Evolutionary conservation across 2,329 filamentous ascomycete genomes (phyloP).

Genomic region (Colletotrichum sansevieriae): DNA sequence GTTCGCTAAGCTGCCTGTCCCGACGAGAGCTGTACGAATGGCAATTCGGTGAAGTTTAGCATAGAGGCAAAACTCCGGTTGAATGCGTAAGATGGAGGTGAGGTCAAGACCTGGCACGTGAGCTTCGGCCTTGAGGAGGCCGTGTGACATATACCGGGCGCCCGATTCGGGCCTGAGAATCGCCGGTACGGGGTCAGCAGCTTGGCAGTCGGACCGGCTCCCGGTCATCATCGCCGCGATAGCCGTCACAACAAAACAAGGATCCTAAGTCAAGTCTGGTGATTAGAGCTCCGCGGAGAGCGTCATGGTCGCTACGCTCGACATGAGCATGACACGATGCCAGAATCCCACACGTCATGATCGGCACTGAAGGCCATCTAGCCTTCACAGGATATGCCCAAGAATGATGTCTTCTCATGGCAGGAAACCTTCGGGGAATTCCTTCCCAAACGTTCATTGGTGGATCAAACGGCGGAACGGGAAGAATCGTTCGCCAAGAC

Average conservation of each 20-base stretch:
- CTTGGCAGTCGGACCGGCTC: background rate
- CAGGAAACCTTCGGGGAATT: too few relatives aligned
- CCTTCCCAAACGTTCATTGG: background rate
- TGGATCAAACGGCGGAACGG: conserved; percentile 3
- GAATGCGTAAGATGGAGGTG: background rate
- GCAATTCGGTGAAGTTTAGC: too few relatives aligned
- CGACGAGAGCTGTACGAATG: too few relatives aligned
- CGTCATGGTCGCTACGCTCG: background rate
- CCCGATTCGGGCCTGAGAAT: conserved; percentile 8
- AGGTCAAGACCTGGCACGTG: conserved; percentile 22
- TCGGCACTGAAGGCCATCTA: background rate
- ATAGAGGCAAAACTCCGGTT: background rate
- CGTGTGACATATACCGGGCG: background rate
- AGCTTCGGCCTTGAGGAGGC: conserved; percentile 31
- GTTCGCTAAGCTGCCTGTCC: too few relatives aligned
- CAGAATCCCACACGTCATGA: background rate
- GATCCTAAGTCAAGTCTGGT: too few relatives aligned
- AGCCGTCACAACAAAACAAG: too few relatives aligned
- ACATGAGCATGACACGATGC: background rate
- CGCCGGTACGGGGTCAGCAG: background rate
- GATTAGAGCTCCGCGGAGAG: background rate
- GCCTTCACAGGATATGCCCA: background rate
- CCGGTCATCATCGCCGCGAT: background rate
- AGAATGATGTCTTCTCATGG: background rate
- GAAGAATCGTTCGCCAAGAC: conserved; percentile 15